Evolutionary conservation across 305 asterid species (phyloP).

Genomic region (Lippia alba): DNA sequence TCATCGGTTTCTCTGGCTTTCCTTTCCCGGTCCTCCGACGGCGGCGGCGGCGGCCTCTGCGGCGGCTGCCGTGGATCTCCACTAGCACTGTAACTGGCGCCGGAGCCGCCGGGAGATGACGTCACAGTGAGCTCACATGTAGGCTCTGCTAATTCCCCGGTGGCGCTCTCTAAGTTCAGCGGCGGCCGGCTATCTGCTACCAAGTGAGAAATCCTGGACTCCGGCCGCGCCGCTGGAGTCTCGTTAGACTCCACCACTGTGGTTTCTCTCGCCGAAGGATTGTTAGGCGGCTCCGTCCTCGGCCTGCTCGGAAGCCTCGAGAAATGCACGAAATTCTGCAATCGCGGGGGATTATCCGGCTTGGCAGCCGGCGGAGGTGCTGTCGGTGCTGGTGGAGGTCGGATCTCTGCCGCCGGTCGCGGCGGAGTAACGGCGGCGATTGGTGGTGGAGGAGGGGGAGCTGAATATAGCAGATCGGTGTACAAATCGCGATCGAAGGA

Average conservation of each 20-base stretch:
- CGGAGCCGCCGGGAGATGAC: conserved; percentile 48
- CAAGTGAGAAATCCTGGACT: conserved; percentile 44
- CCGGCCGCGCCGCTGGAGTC: conserved; percentile 45
- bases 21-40: conserved; percentile 58
- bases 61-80: conserved; percentile 30
- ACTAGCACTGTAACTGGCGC: conserved; percentile 43
- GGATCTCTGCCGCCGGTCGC: conserved; percentile 37
- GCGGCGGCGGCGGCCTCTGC: conserved; percentile 31
- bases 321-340: conserved; percentile 61
- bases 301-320: conserved; percentile 51
- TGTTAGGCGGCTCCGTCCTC: conserved; percentile 31
- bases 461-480: conserved; percentile 53
- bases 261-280: conserved; percentile 37
- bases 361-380: conserved; percentile 26
- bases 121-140: conserved; percentile 42
- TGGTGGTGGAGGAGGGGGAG: conserved; percentile 44
- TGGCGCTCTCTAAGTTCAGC: conserved; percentile 33
- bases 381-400: conserved; percentile 38
- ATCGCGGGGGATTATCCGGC: conserved; percentile 38
- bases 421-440: conserved; percentile 31
- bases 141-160: conserved; percentile 35
- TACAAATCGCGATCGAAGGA: conserved; percentile 51
- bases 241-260: conserved; percentile 62
- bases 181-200: conserved; percentile 36
- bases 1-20: conserved; percentile 60